Evolutionary conservation across 2,329 filamentous ascomycete species (phyloP).

Genomic region (Sporothrix pallida): DNA sequence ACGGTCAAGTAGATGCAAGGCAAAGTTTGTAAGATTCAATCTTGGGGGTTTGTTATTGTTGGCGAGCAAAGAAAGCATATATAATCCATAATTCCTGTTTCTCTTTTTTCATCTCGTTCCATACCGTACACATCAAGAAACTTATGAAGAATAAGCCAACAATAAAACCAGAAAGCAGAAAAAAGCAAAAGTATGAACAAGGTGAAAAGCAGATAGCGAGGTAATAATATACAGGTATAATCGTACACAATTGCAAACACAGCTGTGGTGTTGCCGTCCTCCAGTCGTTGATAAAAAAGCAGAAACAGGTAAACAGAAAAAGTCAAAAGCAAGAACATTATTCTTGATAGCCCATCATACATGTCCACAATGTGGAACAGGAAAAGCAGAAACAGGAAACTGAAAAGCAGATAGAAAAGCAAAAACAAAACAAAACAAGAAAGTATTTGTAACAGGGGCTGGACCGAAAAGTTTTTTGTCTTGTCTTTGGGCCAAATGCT

Average conservation of each 20-base stretch:
- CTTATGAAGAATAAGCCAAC: neutral
- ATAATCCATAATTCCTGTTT: neutral
- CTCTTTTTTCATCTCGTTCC: neutral
- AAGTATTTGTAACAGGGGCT: constrained; percentile 25
- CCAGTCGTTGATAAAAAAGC: constrained; percentile 4
- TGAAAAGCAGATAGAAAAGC: neutral
- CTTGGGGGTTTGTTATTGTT: neutral
- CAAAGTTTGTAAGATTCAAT: neutral
- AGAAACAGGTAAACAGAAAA: neutral
- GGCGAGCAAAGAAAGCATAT: neutral
- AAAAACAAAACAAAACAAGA: constrained; percentile 13
- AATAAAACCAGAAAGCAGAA: neutral
- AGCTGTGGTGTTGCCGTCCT: neutral
- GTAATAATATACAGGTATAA: constrained; percentile 13
- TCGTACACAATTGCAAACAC: constrained; percentile 11
- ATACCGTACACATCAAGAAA: neutral
- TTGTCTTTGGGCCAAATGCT: constrained; percentile 13
- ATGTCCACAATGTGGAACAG: neutral
- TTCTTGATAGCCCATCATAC: constrained; percentile 24
- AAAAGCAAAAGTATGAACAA: neutral
- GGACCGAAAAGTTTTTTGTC: neutral
- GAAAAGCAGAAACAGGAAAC: neutral
- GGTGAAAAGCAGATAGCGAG: neutral
- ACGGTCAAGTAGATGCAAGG: too few species aligned
- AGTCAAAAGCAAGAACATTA: neutral